Percentiles rank a stretch among this genome's conserved stretches.
Evolutionary conservation across 1,139 yeast genomes (phyloP).

Genomic region (Scheffersomyces segobiensis): DNA sequence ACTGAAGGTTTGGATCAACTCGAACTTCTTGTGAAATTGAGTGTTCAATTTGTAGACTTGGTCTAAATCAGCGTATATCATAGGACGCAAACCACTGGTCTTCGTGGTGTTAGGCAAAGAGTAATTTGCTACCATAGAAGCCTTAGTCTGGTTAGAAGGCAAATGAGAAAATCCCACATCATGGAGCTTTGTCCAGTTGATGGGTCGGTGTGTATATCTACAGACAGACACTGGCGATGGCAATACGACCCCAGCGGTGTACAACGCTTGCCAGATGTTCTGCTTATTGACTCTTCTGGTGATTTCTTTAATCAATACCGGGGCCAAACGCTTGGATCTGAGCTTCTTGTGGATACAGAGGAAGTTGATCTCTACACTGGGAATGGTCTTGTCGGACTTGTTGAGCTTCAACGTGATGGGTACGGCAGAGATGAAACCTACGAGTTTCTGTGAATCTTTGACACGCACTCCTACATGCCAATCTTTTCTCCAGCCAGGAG

Average conservation of each 20-base stretch:
- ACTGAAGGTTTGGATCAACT: slow-evolving; percentile 66
- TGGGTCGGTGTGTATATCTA: slow-evolving; percentile 90
- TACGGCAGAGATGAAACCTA: slow-evolving; percentile 90
- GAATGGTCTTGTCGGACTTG: slow-evolving; percentile 44
- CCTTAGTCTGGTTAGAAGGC: slow-evolving; percentile 73
- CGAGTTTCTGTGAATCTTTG: slow-evolving; percentile 68
- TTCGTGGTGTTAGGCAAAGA: slow-evolving; percentile 65
- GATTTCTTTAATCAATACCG: slow-evolving; percentile 88
- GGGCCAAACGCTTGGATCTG: slow-evolving; percentile 91
- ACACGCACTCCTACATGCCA: slow-evolving; percentile 97
- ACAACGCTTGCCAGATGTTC: slow-evolving; percentile 93
- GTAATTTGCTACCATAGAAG: slow-evolving; percentile 80
- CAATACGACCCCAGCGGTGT: slow-evolving; percentile 87
- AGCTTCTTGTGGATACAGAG: slow-evolving; percentile 91
- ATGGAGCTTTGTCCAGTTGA: slow-evolving; percentile 85
- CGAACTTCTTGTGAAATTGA: slow-evolving; percentile 67
- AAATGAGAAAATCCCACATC: slow-evolving; percentile 87
- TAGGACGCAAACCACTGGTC: slow-evolving; percentile 63
- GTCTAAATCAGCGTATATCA: slow-evolving; percentile 62
- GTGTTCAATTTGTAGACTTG: slow-evolving; percentile 60
- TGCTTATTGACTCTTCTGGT: slow-evolving; percentile 86
- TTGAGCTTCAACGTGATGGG: slow-evolving; percentile 74
- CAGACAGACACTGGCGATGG: slow-evolving; percentile 93
- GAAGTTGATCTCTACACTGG: slow-evolving; percentile 88
- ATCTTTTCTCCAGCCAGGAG: slow-evolving; percentile 88